Base-by-base conservation (phyloP, 169 alveolate genomes). In the Haemoproteus tartakovskyi region DNA sequence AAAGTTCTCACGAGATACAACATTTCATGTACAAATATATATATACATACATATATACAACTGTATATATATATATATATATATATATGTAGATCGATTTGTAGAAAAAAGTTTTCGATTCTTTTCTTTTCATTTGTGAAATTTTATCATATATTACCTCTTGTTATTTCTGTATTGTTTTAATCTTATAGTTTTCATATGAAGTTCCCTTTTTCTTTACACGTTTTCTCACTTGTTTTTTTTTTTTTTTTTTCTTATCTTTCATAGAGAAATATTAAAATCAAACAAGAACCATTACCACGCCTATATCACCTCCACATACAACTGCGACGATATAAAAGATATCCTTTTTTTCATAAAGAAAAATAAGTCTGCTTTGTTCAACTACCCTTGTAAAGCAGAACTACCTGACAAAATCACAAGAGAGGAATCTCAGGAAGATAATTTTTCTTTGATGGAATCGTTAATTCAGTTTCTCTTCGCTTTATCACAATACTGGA, bases 281-380 rank as follows among this genome's bases (percentile, higher is more conserved):
- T 24, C 24, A 4, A 6, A 67, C 27, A 41, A 67, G 41, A 26
- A 54, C 8, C 47, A 67, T 41, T 67, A 67, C 37, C 30, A 37
- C 48, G 26, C 24, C 24, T 67, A 41, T 21, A 54, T 67, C 24
- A 54, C 41, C 36, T 18, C 11, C 19, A 37, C 51, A 24, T 67
- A 52, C 51, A 67, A 56, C 38, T 67, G 47, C 14, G 82, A 67
- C 33, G 82, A 67, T 8, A 18, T 67, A 18, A 51, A 45, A n/a
- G 46, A 54, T 6, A 8, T 67, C 18, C 46, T 67, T 19, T 11
- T 5, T 46, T 33, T 67, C 8, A 67, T 67, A 3, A 52, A 47
- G 14, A 37, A 60, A 41, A 52, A 67, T 1, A 27, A 59, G 82
- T 45, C 40, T 12, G 14, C 19, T 1, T 27, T 67, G 6, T 50